Percentiles rank a stretch among this genome's conserved stretches.
phyloP scores from a whole-genome alignment of 1,139 yeast species.

The Zygosaccharomyces sapae region DNA sequence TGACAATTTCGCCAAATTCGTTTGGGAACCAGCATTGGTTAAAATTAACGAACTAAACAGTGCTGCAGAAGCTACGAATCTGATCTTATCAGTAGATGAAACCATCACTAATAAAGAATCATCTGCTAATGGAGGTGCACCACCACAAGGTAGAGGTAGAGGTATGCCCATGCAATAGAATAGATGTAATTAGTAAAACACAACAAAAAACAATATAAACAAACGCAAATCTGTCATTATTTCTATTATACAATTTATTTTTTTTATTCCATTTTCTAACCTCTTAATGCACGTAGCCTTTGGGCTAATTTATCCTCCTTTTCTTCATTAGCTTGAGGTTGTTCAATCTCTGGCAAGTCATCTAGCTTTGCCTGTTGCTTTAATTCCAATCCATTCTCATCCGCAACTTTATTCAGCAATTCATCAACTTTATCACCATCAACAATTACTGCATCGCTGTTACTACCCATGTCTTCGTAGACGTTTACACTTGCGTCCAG shows the following conservation, averaged over 20 bases:
- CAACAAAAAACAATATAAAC: neutral
- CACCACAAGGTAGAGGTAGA: conserved; percentile 48
- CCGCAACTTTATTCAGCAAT: conserved; percentile 89
- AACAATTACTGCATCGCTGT: conserved; percentile 66
- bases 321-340: conserved; percentile 47
- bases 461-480: conserved; percentile 85
- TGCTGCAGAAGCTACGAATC: conserved; percentile 94
- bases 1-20: conserved; percentile 77
- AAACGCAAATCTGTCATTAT: neutral
- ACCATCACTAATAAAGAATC: conserved; percentile 80
- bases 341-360: conserved; percentile 43
- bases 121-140: conserved; percentile 50
- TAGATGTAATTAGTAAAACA: conserved; percentile 11
- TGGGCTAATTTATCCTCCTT: conserved; percentile 87
- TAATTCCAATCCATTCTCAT: conserved; percentile 93
- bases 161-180: conserved; percentile 47
- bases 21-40: conserved; percentile 97
- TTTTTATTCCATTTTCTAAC: conserved; percentile 17
- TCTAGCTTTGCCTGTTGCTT: conserved; percentile 62
- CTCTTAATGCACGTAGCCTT: conserved; percentile 74
- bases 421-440: conserved; percentile 96
- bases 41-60: conserved; percentile 90
- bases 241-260: conserved; percentile 2
- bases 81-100: conserved; percentile 90
- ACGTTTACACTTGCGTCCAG: conserved; percentile 90